phyloP scores from a whole-genome alignment of 495 filamentous ascomycete genomes.

The Amniculicola lignicola region DNA sequence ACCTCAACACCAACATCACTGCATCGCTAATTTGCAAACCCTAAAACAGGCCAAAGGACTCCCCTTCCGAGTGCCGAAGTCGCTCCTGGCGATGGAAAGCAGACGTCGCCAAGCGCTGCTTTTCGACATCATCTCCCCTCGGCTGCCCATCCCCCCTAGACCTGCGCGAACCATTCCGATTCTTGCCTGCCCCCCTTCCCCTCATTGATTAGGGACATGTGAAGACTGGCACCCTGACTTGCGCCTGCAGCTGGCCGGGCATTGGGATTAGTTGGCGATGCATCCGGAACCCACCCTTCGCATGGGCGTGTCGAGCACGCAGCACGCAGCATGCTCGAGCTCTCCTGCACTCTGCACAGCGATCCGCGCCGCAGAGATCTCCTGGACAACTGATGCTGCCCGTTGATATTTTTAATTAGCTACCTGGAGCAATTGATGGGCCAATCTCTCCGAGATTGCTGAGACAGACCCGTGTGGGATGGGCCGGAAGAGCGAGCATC shows the following conservation, averaged over 20 bases:
- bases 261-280: background rate
- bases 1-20: background rate
- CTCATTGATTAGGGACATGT: too few relatives aligned
- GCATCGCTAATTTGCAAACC: conserved; percentile 3
- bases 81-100: conserved; percentile 1
- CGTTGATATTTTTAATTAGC: too few relatives aligned
- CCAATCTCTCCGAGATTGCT: too few relatives aligned
- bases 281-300: conserved; percentile 5
- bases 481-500: too few relatives aligned
- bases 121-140: background rate
- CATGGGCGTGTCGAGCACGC: too few relatives aligned
- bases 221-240: background rate
- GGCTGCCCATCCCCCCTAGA: background rate
- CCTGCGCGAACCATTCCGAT: background rate
- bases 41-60: background rate
- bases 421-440: too few relatives aligned
- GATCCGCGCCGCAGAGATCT: conserved; percentile 2
- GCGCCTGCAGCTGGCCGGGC: background rate
- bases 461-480: too few relatives aligned
- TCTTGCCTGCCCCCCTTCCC: background rate
- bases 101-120: conserved; percentile 12
- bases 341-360: background rate
- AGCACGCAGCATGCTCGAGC: too few relatives aligned
- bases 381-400: too few relatives aligned
- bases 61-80: too few relatives aligned